These are phyloP conservation scores for Apiotrichum akiyoshidainum DNA, from an alignment of 1,284 basidiomycete genomes.

Conservation along the genomic window DNA sequence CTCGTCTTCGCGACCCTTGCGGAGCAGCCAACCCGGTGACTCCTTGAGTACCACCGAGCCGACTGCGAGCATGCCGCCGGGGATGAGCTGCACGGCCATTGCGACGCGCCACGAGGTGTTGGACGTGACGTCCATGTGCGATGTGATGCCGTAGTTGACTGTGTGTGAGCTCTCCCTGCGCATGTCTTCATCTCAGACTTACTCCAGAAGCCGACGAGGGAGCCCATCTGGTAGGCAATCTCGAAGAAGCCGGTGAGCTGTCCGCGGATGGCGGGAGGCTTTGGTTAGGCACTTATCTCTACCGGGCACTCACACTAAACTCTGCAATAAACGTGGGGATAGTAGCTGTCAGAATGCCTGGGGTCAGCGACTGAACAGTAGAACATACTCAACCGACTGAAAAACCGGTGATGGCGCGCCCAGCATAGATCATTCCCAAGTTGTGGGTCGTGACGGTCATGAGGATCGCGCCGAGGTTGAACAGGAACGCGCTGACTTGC, in stretches of 20 bases:
- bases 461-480: constrained; percentile 43
- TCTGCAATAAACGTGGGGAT: constrained; percentile 47
- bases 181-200: too few species aligned
- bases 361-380: too few species aligned
- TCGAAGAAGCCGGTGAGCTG: constrained; percentile 57
- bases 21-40: constrained; percentile 57
- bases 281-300: too few species aligned
- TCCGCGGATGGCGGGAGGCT: constrained; percentile 46
- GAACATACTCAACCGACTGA: too few species aligned
- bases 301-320: too few species aligned
- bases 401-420: constrained; percentile 40
- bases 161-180: too few species aligned
- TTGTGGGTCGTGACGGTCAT: constrained; percentile 40
- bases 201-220: constrained; percentile 54
- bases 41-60: constrained; percentile 55
- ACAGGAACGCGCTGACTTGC: constrained; percentile 36
- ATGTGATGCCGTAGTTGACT: constrained; percentile 53
- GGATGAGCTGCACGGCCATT: constrained; percentile 57
- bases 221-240: constrained; percentile 46
- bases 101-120: constrained; percentile 54
- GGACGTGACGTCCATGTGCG: constrained; percentile 46
- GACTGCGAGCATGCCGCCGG: constrained; percentile 53
- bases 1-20: constrained; percentile 50
- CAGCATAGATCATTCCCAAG: constrained; percentile 42
- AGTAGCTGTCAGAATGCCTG: constrained; percentile 31